Conservation (phyloP, 2,329 filamentous ascomycete species). For the Aspergillus uvarum region DNA sequence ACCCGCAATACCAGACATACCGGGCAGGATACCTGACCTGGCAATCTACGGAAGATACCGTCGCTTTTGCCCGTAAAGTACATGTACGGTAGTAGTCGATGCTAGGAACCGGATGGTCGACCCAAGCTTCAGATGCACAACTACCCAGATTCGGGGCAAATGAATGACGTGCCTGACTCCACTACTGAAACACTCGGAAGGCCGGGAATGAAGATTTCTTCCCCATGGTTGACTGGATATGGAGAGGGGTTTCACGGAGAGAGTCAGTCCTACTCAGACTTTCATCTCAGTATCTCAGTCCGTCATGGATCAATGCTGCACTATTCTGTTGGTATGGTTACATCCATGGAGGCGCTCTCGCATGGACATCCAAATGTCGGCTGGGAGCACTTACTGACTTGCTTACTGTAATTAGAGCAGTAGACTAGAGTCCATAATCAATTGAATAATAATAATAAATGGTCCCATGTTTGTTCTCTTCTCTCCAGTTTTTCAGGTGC, state of each 20-base stretch:
- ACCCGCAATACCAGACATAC: neutral
- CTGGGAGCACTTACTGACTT: no score
- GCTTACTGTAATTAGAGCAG: no score
- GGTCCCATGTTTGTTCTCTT: no score
- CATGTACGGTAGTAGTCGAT: neutral
- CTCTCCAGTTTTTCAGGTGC: no score
- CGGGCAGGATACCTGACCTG: neutral
- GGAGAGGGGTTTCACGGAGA: slow-evolving; percentile 2
- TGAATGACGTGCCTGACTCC: slow-evolving; percentile 7
- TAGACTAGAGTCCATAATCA: no score
- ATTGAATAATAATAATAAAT: no score
- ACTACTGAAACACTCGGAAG: slow-evolving; percentile 7
- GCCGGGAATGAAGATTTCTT: neutral
- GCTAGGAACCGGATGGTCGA: slow-evolving; percentile 3
- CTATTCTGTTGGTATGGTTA: no score
- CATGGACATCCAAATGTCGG: no score
- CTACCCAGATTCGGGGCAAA: neutral
- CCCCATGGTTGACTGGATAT: neutral
- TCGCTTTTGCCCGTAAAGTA: neutral
- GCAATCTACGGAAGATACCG: neutral
- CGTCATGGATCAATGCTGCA: neutral
- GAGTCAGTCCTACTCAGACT: neutral
- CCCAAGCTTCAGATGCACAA: neutral
- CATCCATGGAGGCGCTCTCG: no score
- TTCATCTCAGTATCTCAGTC: neutral